Evolutionary conservation across 805 yeast genomes (phyloP).

Genomic region (Candida maesae): DNA sequence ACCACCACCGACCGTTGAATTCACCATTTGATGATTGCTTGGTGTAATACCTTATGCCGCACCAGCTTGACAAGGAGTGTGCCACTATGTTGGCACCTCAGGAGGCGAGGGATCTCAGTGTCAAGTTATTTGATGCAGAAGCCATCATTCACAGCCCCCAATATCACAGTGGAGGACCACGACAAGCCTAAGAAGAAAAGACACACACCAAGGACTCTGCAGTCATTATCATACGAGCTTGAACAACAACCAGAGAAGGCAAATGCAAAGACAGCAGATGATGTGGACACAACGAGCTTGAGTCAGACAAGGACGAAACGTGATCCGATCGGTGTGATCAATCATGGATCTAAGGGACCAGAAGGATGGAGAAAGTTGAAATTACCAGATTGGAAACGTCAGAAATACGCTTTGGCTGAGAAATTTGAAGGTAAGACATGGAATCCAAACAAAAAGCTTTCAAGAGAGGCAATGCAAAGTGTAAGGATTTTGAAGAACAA

Average conservation of each 20-base stretch:
- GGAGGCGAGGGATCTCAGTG: neutral
- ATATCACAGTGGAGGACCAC: constrained; percentile 1
- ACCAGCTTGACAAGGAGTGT: neutral
- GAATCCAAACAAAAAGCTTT: constrained; percentile 64
- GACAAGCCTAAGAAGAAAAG: constrained; percentile 3
- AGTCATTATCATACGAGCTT: neutral
- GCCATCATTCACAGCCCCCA: constrained; percentile 1
- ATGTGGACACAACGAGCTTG: too few species aligned
- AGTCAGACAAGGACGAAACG: neutral
- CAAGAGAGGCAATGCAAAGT: constrained; percentile 65
- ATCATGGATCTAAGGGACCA: constrained; percentile 29
- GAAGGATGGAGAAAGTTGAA: constrained; percentile 40
- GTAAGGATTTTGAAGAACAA: constrained; percentile 52
- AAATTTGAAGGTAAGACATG: constrained; percentile 58
- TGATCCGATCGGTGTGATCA: constrained; percentile 8
- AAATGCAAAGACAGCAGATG: neutral
- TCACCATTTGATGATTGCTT: neutral
- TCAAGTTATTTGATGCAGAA: constrained; percentile 4
- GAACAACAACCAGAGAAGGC: neutral
- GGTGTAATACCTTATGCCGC: neutral
- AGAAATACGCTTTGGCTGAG: constrained; percentile 58
- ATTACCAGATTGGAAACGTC: constrained; percentile 68
- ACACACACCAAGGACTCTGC: constrained; percentile 5
- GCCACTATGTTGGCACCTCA: neutral
- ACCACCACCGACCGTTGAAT: neutral